A percentile compares a stretch with the other conserved stretches of the same genome.
phyloP scores from a whole-genome alignment of 331 rosid genomes.

The Spiraea crenata region DNA sequence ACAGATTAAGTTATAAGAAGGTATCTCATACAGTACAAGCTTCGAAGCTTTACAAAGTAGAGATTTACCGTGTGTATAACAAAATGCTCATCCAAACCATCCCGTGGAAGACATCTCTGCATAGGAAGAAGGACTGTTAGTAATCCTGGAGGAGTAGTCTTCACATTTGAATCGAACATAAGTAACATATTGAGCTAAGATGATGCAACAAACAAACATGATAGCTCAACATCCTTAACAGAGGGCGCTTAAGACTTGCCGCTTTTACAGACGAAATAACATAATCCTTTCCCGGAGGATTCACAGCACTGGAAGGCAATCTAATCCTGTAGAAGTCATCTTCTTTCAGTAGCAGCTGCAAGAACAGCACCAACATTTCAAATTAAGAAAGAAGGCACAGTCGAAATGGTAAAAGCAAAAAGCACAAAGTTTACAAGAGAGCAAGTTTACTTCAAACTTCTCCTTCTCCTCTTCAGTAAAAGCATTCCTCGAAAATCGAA shows the following conservation, averaged over 20 bases:
- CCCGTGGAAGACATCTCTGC: constrained; percentile 92
- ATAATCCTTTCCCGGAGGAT: constrained; percentile 63
- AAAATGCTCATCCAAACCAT: constrained; percentile 85
- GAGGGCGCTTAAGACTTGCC: constrained; percentile 37
- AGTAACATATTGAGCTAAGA: not conserved
- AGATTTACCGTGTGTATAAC: constrained; percentile 75
- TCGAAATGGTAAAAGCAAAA: not conserved
- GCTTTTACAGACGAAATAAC: constrained; percentile 83
- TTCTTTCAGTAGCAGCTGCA: constrained; percentile 62
- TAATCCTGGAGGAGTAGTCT: not conserved
- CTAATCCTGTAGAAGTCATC: constrained; percentile 90
- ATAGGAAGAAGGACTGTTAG: constrained; percentile 37
- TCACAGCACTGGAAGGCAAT: constrained; percentile 71
- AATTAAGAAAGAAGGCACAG: not conserved
- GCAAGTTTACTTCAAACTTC: constrained; percentile 50
- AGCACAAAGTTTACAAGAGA: not conserved
- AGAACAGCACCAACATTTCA: constrained; percentile 14
- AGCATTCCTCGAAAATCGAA: constrained; percentile 73
- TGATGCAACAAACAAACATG: too few species aligned
- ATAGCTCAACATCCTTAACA: not conserved
- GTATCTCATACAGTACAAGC: not conserved
- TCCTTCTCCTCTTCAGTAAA: constrained; percentile 61
- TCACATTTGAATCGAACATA: not conserved
- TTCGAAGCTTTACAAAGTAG: constrained; percentile 1
- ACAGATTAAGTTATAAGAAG: too few species aligned